These are phyloP conservation scores for Trichoderma erinaceum DNA, from an alignment of 495 filamentous ascomycete species.

Conservation along the genomic window DNA sequence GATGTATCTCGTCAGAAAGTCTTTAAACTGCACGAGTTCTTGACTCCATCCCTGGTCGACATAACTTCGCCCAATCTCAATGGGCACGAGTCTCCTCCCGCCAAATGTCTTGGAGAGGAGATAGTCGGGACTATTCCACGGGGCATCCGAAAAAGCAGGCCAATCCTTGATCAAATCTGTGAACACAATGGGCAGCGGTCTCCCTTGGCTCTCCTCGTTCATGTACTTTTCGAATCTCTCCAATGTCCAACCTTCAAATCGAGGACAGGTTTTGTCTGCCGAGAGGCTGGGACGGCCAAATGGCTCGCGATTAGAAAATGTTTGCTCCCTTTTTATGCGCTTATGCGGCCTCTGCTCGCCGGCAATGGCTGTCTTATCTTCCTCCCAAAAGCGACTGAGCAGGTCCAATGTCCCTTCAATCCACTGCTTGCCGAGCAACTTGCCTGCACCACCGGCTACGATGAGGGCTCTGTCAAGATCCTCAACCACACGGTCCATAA, in stretches of 20 bases:
- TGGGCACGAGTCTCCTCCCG: conserved; percentile 74
- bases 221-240: conserved; percentile 62
- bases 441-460: conserved; percentile 63
- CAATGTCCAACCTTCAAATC: conserved; percentile 43
- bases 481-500: conserved; percentile 48
- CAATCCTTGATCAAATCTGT: conserved; percentile 58
- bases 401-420: conserved; percentile 50
- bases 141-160: conserved; percentile 64
- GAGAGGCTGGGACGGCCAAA: not conserved
- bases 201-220: conserved; percentile 21
- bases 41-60: conserved; percentile 85
- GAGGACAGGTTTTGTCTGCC: not conserved
- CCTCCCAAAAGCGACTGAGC: conserved; percentile 25
- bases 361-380: not conserved
- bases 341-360: conserved; percentile 22
- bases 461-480: conserved; percentile 75
- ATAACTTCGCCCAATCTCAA: conserved; percentile 87
- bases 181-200: conserved; percentile 62
- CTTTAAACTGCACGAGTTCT: conserved; percentile 65
- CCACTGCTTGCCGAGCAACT: conserved; percentile 46
- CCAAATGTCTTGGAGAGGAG: conserved; percentile 67
- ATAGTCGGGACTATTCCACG: conserved; percentile 71
- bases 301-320: conserved; percentile 2
- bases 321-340: conserved; percentile 11
- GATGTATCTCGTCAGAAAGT: conserved; percentile 61